These are phyloP conservation scores for Daedalea quercina DNA, from an alignment of 768 basidiomycete species.

Conservation along the genomic window DNA sequence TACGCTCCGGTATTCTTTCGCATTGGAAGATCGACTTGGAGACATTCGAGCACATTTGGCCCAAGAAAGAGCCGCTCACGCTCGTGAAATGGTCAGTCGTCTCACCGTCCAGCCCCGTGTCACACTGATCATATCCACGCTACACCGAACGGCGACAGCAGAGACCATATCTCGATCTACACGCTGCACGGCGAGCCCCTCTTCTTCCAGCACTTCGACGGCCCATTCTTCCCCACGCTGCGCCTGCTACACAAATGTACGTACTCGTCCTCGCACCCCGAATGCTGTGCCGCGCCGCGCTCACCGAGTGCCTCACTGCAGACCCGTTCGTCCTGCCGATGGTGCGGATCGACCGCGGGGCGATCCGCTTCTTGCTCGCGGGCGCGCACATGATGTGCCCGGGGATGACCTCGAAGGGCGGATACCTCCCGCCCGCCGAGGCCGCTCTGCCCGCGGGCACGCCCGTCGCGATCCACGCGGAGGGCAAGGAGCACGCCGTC, in stretches of 20 bases:
- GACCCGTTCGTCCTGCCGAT: conserved; percentile 88
- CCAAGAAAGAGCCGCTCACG: conserved; percentile 93
- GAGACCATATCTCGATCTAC: conserved; percentile 93
- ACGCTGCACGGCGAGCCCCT: conserved; percentile 82
- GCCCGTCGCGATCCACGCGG: conserved; percentile 89
- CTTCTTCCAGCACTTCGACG: conserved; percentile 96
- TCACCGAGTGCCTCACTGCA: conserved; percentile 26
- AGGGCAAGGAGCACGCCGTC: conserved; percentile 90
- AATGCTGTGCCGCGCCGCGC: neutral
- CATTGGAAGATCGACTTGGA: conserved; percentile 82
- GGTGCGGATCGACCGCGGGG: conserved; percentile 91
- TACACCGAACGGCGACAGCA: conserved; percentile 44
- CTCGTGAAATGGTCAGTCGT: conserved; percentile 86
- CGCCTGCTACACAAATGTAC: conserved; percentile 88
- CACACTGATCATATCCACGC: neutral
- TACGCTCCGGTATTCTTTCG: conserved; percentile 70
- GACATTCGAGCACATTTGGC: conserved; percentile 89
- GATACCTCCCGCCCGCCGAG: conserved; percentile 73
- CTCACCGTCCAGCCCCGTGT: neutral
- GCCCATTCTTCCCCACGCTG: conserved; percentile 85
- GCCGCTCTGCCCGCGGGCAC: conserved; percentile 60
- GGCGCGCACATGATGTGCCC: conserved; percentile 98
- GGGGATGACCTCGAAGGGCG: conserved; percentile 89
- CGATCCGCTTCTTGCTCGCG: conserved; percentile 92
- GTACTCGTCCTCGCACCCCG: conserved; percentile 1